These are phyloP conservation scores for Rhodamnia argentea DNA, from an alignment of 345 rosid genomes.

Conservation along the genomic window DNA sequence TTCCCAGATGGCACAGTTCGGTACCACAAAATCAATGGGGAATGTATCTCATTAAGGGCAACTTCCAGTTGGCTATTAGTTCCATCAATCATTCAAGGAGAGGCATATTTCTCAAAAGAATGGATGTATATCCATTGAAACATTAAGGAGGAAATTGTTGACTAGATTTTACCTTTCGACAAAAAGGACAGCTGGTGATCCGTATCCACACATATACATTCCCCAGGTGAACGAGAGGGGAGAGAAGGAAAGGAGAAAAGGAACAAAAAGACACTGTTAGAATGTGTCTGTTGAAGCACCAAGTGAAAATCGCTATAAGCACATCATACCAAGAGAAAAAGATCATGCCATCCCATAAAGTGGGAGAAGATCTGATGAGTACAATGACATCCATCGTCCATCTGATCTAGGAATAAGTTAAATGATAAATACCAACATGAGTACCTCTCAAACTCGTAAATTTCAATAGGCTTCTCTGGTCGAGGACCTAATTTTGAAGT, in stretches of 20 bases:
- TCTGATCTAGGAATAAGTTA: neutral
- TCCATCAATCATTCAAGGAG: neutral
- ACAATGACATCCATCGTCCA: neutral
- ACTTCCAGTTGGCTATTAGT: neutral
- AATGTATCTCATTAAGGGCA: neutral
- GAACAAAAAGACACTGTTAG: neutral
- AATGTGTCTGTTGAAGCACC: neutral
- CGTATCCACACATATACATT: constrained; percentile 2
- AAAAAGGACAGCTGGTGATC: constrained; percentile 79
- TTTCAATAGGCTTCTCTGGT: constrained; percentile 86
- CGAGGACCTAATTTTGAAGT: constrained; percentile 73
- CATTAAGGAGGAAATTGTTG: neutral
- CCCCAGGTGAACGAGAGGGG: neutral
- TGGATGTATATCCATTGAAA: neutral
- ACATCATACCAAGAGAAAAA: neutral
- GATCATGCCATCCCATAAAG: neutral
- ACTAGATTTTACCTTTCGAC: constrained; percentile 69
- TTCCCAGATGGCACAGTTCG: neutral
- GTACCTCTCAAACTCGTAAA: constrained; percentile 93
- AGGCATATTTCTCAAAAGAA: neutral
- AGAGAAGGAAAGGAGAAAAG: neutral
- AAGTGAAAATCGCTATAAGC: neutral
- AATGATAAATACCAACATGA: neutral
- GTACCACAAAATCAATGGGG: neutral
- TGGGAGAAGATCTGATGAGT: neutral